These are phyloP conservation scores for Licmophora abbreviata DNA, from an alignment of 108 stramenopile species.

Conservation along the genomic window DNA sequence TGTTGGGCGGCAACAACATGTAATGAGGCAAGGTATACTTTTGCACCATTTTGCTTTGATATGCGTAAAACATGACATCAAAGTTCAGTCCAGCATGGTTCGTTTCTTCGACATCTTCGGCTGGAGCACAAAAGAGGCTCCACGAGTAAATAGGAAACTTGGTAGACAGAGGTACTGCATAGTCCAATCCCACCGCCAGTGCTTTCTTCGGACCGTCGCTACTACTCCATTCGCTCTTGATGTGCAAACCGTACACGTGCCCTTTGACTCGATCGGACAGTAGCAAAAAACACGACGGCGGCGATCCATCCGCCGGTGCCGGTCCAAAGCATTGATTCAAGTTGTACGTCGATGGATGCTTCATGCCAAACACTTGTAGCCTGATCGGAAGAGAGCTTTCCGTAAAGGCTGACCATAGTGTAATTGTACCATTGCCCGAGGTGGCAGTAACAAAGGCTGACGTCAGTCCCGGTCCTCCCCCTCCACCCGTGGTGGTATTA, in stretches of 20 bases:
- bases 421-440: conserved; percentile 39
- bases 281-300: conserved; percentile 59
- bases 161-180: conserved; percentile 60
- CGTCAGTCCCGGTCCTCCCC: too few relatives aligned
- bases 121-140: conserved; percentile 25
- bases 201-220: conserved; percentile 6
- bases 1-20: conserved; percentile 39
- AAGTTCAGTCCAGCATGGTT: conserved; percentile 7
- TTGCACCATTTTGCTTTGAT: conserved; percentile 66
- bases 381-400: conserved; percentile 17
- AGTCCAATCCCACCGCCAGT: conserved; percentile 51
- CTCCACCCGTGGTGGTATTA: conserved; percentile 4
- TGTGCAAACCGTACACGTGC: conserved; percentile 44
- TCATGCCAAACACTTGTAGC: conserved; percentile 43
- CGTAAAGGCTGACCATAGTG: conserved; percentile 64
- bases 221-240: conserved; percentile 39
- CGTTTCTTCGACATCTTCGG: conserved; percentile 20
- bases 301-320: conserved; percentile 18
- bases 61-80: conserved; percentile 49
- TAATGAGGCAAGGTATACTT: conserved; percentile 41
- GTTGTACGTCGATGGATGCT: conserved; percentile 18
- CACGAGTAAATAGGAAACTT: conserved; percentile 61
- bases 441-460: conserved; percentile 63
- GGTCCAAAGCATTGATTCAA: conserved; percentile 45
- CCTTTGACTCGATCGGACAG: conserved; percentile 44